A percentile compares a stretch with the other conserved stretches of the same genome.
These are phyloP conservation scores for Ceratocystis colombiana DNA, from an alignment of 2,329 filamentous ascomycete species.

Conservation along the genomic window DNA sequence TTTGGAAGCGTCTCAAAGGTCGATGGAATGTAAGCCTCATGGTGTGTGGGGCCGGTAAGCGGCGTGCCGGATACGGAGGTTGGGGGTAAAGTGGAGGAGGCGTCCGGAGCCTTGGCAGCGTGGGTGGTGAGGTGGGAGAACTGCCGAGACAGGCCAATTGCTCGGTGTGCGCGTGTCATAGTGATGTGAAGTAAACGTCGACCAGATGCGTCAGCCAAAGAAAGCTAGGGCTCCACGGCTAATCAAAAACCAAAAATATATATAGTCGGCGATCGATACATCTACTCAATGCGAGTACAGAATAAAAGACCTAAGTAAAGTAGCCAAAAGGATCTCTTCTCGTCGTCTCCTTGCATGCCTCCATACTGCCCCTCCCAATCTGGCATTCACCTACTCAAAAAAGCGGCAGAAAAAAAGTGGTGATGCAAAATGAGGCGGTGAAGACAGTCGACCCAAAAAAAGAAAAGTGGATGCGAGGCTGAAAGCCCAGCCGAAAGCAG, in stretches of 20 bases:
- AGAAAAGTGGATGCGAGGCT: not conserved
- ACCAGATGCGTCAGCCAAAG: not conserved
- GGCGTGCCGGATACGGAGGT: not conserved
- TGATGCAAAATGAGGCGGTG: slow-evolving; percentile 3
- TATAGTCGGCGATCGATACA: too few species aligned
- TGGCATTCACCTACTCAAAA: not conserved
- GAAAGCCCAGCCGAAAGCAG: not conserved
- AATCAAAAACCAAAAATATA: too few species aligned
- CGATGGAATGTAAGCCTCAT: slow-evolving; percentile 10
- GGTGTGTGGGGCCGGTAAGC: not conserved
- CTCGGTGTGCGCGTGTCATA: not conserved
- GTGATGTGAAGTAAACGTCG: not conserved
- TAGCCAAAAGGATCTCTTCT: not conserved
- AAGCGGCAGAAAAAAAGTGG: slow-evolving; percentile 13
- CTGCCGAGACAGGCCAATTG: not conserved
- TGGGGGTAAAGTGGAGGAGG: not conserved
- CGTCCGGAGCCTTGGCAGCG: not conserved
- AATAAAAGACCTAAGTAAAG: too few species aligned
- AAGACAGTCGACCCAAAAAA: not conserved
- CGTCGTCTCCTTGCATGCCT: not conserved
- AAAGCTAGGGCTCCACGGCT: too few species aligned
- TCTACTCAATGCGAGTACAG: too few species aligned
- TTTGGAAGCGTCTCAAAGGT: slow-evolving; percentile 18
- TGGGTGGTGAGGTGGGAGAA: not conserved
- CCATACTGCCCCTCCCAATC: not conserved